Evolutionary conservation across 139 green algal genomes (phyloP).

Genomic region (Chlorella sp.): DNA sequence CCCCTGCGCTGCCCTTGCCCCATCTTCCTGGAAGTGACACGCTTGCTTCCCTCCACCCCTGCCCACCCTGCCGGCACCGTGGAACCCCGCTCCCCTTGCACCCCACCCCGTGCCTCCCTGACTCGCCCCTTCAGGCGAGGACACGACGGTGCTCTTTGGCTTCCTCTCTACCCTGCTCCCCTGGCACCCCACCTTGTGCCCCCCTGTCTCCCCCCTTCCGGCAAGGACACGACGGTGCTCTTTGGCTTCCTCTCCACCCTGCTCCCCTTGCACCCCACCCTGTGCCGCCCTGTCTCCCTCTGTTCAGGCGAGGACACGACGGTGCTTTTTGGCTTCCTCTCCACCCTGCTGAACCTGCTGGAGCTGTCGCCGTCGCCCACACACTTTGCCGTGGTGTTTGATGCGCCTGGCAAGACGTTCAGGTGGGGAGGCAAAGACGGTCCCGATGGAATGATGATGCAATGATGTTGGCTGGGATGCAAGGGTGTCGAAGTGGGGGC

Average conservation of each 20-base stretch:
- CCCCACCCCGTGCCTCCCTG: too few species aligned
- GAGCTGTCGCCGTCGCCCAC: slow-evolving; percentile 57
- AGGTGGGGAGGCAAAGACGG: background rate
- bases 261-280: background rate
- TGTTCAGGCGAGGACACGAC: slow-evolving; percentile 54
- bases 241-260: slow-evolving; percentile 57
- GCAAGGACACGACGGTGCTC: slow-evolving; percentile 55
- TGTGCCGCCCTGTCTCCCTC: background rate
- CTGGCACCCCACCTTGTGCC: too few species aligned
- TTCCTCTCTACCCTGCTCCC: slow-evolving; percentile 61
- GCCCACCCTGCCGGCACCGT: too few species aligned
- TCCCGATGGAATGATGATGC: too few species aligned
- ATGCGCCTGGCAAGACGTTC: slow-evolving; percentile 69
- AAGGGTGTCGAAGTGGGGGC: too few species aligned
- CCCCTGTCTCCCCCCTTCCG: too few species aligned
- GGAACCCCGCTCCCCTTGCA: slow-evolving; percentile 39
- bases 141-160: slow-evolving; percentile 62
- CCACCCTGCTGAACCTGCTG: slow-evolving; percentile 58
- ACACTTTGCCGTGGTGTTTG: slow-evolving; percentile 77
- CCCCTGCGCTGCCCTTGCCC: background rate
- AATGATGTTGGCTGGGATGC: too few species aligned
- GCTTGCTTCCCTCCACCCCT: too few species aligned
- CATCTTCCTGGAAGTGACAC: too few species aligned
- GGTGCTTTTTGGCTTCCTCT: slow-evolving; percentile 60
- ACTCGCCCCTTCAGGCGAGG: background rate